Base-by-base conservation (phyloP, 78 protist species). In the Anaeramoeba flamelloides region DNA sequence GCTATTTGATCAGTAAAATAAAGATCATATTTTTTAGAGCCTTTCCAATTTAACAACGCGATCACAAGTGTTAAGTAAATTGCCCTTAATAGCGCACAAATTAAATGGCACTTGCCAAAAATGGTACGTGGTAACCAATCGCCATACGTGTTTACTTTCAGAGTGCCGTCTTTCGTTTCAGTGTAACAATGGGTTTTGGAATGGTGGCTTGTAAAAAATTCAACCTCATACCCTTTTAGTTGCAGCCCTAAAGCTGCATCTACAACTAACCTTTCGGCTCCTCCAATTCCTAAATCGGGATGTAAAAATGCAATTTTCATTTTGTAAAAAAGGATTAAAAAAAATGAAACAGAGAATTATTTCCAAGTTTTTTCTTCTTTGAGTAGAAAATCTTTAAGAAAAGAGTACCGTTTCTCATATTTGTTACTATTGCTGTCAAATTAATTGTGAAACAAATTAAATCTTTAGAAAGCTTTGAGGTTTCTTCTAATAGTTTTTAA, bases 201-300 rank as follows among this genome's bases (percentile, higher is more conserved):
- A 77, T 92, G 94, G 81, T 92, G 93, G 0, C 93, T 22, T 8
- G 99, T 97, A 81, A 26, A 87, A 12, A 97, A 80, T 32, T n/a
- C 2, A 0, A 95, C 94, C 0, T 26, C 0, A 86, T 90, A 90
- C 1, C 95, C 95, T 0, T 22, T 32, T 0, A 17, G 0, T 36
- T 89, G 79, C 2, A 90, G 76, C 4, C 88, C 98, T 0, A 89
- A 33, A 0, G 95, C 98, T 2, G 93, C 91, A 77, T 83, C 86
- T 0, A 96, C 92, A 17, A 95, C 94, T 32, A 94, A 86, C 34
- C 97, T 86, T 75, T 97, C 99, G 0, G 99, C 98, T 0, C 98
- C 98, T 1, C 98, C 98, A 36, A 91, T 30, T 3, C 92, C 89
- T 0, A 91, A 86, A 39, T 91, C 91, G 0, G 92, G 95, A 64